These are phyloP conservation scores for Hypoxylon crocopeplum DNA, from an alignment of 495 filamentous ascomycete genomes.

Conservation along the genomic window DNA sequence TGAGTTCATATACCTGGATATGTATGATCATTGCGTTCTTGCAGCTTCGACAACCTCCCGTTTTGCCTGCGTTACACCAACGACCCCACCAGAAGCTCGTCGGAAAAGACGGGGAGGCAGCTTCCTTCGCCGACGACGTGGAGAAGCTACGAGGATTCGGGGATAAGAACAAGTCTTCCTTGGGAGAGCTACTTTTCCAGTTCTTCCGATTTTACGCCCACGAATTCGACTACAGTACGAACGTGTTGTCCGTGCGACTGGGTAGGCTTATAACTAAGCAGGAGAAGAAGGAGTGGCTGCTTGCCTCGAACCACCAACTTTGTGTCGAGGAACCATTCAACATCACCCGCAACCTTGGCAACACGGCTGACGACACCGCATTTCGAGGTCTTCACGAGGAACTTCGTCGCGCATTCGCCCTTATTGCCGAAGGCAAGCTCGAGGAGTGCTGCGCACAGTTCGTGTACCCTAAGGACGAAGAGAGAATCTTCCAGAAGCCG, in stretches of 20 bases:
- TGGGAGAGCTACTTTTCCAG: constrained; percentile 84
- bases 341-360: constrained; percentile 88
- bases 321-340: constrained; percentile 99
- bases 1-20: constrained; percentile 99
- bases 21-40: constrained; percentile 98
- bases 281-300: constrained; percentile 89
- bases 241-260: constrained; percentile 85
- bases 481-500: constrained; percentile 77
- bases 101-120: constrained; percentile 66
- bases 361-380: constrained; percentile 93
- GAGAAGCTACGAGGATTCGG: constrained; percentile 76
- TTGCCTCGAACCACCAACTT: constrained; percentile 77
- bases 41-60: constrained; percentile 84
- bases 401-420: constrained; percentile 83
- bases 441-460: constrained; percentile 83
- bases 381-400: constrained; percentile 91
- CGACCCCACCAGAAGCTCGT: constrained; percentile 67
- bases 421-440: constrained; percentile 76
- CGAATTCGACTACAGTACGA: constrained; percentile 87
- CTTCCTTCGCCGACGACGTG: constrained; percentile 86
- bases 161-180: constrained; percentile 76
- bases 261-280: constrained; percentile 83
- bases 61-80: constrained; percentile 87
- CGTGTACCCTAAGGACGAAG: constrained; percentile 83
- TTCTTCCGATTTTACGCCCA: constrained; percentile 96